phyloP scores from a whole-genome alignment of 2,329 filamentous ascomycete genomes.

The Clonostachys solani region DNA sequence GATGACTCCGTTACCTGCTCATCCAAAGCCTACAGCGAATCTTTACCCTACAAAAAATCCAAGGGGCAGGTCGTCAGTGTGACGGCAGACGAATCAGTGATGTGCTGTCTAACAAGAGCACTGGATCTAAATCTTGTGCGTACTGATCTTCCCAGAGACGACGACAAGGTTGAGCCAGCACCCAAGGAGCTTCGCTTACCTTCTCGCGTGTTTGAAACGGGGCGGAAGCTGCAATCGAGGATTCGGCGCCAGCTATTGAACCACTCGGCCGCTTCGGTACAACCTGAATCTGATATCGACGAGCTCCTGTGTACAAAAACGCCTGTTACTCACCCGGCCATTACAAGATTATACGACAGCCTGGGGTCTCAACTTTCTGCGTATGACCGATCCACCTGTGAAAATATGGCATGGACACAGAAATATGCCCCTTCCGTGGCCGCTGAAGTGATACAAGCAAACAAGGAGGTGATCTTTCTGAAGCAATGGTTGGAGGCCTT shows the following conservation, averaged over 20 bases:
- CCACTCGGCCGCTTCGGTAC: background rate
- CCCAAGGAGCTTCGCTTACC: constrained; percentile 50
- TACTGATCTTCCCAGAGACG: constrained; percentile 17
- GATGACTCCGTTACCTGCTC: constrained; percentile 3
- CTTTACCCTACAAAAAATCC: constrained; percentile 33
- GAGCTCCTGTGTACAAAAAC: constrained; percentile 18
- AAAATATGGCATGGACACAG: constrained; percentile 69
- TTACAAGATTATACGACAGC: constrained; percentile 53
- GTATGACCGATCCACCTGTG: constrained; percentile 76
- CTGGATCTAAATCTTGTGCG: constrained; percentile 19
- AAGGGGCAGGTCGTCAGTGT: constrained; percentile 43
- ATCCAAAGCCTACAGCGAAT: background rate
- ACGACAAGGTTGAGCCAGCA: constrained; percentile 35
- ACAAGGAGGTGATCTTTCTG: constrained; percentile 65
- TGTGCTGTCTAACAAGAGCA: constrained; percentile 19
- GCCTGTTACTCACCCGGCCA: constrained; percentile 46
- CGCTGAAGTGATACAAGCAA: constrained; percentile 69
- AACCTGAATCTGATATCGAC: constrained; percentile 13
- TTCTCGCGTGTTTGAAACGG: constrained; percentile 52
- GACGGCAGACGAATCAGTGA: constrained; percentile 33
- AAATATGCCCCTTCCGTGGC: constrained; percentile 77
- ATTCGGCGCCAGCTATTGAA: constrained; percentile 37
- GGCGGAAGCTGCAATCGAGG: constrained; percentile 44
- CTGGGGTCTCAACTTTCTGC: constrained; percentile 65
- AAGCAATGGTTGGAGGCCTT: constrained; percentile 78